These are phyloP conservation scores for Naganishia onofrii DNA, from an alignment of 768 basidiomycete species.

Conservation along the genomic window DNA sequence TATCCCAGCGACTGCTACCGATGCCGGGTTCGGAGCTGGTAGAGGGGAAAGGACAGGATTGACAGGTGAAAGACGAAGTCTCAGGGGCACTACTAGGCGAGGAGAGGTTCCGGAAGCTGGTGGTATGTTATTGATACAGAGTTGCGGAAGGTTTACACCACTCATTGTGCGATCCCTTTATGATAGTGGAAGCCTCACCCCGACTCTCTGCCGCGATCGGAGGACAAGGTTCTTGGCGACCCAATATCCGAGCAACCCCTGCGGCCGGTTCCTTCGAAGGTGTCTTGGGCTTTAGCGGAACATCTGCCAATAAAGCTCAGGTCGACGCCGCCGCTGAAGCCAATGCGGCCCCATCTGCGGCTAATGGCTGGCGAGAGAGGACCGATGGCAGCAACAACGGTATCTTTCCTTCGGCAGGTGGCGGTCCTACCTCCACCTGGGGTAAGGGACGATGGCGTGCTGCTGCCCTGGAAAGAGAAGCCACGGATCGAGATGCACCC, in stretches of 20 bases:
- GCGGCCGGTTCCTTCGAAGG: conserved; percentile 49
- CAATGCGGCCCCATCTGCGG: conserved; percentile 1
- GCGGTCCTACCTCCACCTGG: conserved; percentile 51
- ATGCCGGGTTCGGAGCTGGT: conserved; percentile 3
- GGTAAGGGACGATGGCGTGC: conserved; percentile 48
- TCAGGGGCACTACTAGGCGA: conserved; percentile 18
- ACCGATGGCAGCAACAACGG: conserved; percentile 1
- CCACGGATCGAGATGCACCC: conserved; percentile 11
- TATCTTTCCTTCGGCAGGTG: conserved; percentile 41
- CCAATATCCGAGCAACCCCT: conserved; percentile 33
- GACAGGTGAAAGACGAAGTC: conserved; percentile 21
- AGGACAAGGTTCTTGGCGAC: conserved; percentile 37
- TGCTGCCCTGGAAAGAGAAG: conserved; percentile 35
- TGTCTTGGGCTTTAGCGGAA: conserved; percentile 48
- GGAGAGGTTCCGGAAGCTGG: conserved; percentile 41
- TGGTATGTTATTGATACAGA: conserved; percentile 58
- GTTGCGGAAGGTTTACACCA: not conserved
- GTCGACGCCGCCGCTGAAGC: conserved; percentile 10
- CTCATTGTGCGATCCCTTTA: not conserved
- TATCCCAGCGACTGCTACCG: conserved; percentile 2
- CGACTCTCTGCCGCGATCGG: conserved; percentile 11
- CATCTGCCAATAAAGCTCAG: conserved; percentile 17
- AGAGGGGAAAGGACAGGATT: conserved; percentile 16
- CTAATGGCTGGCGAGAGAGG: conserved; percentile 6
- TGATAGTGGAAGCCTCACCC: conserved; percentile 6